These are phyloP conservation scores for Pontederia crassipes DNA, from an alignment of 176 grass and related monocot species.

Conservation along the genomic window DNA sequence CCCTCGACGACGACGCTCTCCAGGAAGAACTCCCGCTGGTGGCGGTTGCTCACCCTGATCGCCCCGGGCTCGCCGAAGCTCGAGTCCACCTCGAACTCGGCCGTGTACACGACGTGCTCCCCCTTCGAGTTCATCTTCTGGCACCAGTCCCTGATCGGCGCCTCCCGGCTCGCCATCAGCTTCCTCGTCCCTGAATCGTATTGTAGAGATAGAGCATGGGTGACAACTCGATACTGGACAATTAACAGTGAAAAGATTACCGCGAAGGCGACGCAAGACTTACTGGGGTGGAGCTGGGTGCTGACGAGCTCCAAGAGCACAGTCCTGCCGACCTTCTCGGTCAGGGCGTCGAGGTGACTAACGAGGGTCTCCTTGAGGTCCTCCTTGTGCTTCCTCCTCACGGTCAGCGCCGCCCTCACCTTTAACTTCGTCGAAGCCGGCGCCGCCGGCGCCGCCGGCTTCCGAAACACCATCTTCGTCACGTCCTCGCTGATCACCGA, in stretches of 20 bases:
- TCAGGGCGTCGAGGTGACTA: constrained; percentile 67
- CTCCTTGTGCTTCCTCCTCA: constrained; percentile 92
- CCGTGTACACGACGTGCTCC: constrained; percentile 77
- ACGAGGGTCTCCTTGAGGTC: constrained; percentile 80
- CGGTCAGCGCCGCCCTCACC: constrained; percentile 73
- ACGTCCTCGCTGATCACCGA: constrained; percentile 79
- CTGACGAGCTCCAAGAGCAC: constrained; percentile 89
- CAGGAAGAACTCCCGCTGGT: constrained; percentile 86
- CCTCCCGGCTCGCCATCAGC: constrained; percentile 39
- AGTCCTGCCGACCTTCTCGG: constrained; percentile 74
- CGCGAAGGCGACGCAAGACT: constrained; percentile 4
- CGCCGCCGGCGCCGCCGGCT: background rate
- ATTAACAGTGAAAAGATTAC: background rate
- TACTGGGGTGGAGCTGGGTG: constrained; percentile 78
- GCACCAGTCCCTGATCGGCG: constrained; percentile 75
- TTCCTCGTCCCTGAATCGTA: constrained; percentile 43
- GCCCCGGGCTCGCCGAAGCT: constrained; percentile 72
- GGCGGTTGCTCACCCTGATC: constrained; percentile 56
- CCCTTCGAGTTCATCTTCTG: constrained; percentile 61
- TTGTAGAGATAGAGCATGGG: background rate
- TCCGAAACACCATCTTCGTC: constrained; percentile 23
- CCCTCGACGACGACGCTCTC: constrained; percentile 80
- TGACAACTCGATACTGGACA: background rate
- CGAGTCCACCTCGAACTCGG: constrained; percentile 63
- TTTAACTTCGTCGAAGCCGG: constrained; percentile 25